Base-by-base conservation (phyloP, 768 basidiomycete species). In the Udeniomyces megalosporus region DNA sequence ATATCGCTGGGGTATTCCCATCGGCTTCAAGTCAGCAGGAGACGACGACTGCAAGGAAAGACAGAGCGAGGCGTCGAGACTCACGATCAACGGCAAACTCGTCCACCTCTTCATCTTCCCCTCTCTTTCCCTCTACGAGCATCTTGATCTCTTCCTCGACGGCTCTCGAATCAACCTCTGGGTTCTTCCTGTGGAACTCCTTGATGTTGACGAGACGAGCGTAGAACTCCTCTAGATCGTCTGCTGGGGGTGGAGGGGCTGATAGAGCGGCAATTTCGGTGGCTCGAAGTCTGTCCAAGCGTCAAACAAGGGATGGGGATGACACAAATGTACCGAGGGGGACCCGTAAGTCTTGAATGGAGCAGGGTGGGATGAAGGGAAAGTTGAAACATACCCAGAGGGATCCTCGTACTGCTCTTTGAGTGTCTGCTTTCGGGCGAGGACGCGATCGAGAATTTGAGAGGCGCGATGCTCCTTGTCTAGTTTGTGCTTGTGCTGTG, bases 151-250 rank as follows among this genome's bases (percentile, higher is more conserved):
- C 63, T 17, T 24, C 46, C 22, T 65, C 58, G 2, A 54, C 45
- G 5, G 46, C 58, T 29, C 58, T 29, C 10, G 63, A 55, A 34
- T 60, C 58, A 17, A 60, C 51, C 34, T 92, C 86, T 77, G 91
- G 91, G 80, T 96, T 91, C 78, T 88, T 88, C 76, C 80, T 81
- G 79, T 97, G 84, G 80, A 93, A 89, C 72, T 92, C 90, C 77
- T 92, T 88, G 75, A 97, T 83, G 81, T 87, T 90, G 71, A 82
- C 84, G 79, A 97, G 84, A 77, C 95, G 84, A 74, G 84, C 78
- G 77, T 99, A 97, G 77, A 99, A 99, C 74, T 93, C 89, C 51
- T 84, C 83, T 56, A 97, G 79, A 75, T 96, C 76, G 32, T 73
- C 74, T 49, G 71, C 70, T 3, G 29, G 69, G 65, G 69, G 67